Conservation (phyloP, 1,284 basidiomycete species). For the Melampsora americana region DNA sequence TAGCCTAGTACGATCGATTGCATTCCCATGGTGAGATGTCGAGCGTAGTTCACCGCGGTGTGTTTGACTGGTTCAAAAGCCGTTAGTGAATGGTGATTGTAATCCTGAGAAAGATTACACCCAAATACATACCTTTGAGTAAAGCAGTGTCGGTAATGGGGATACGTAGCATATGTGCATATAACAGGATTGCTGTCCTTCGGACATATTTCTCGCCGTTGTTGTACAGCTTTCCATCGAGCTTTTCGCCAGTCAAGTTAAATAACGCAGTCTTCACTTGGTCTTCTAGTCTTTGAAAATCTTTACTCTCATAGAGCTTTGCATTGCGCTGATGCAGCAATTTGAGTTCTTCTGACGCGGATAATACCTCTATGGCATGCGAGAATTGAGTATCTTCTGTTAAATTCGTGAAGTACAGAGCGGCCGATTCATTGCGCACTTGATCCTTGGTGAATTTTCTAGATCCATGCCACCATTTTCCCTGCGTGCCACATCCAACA, state of each 20-base stretch:
- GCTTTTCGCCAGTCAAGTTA: slow-evolving; percentile 47
- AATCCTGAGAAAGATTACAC: neutral
- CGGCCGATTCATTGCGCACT: slow-evolving; percentile 75
- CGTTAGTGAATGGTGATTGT: slow-evolving; percentile 2
- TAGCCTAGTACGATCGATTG: slow-evolving; percentile 79
- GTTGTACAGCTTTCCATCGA: slow-evolving; percentile 46
- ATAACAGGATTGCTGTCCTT: slow-evolving; percentile 71
- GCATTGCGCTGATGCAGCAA: slow-evolving; percentile 55
- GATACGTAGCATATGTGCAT: slow-evolving; percentile 79
- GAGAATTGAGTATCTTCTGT: slow-evolving; percentile 74
- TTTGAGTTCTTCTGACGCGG: slow-evolving; percentile 71
- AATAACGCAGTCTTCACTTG: slow-evolving; percentile 57
- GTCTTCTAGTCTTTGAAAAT: slow-evolving; percentile 55
- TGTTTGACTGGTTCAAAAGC: slow-evolving; percentile 48
- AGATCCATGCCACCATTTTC: slow-evolving; percentile 96
- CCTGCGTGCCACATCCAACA: slow-evolving; percentile 56
- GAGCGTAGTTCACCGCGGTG: slow-evolving; percentile 48
- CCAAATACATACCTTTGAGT: slow-evolving; percentile 62
- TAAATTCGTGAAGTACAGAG: slow-evolving; percentile 81
- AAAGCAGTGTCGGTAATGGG: slow-evolving; percentile 63
- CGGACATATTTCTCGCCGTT: slow-evolving; percentile 51
- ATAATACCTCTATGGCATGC: slow-evolving; percentile 71
- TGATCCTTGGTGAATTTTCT: slow-evolving; percentile 89
- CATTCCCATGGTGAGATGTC: slow-evolving; percentile 67
- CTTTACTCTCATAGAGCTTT: slow-evolving; percentile 47